These are phyloP conservation scores for Streptanthus diversifolius DNA, from an alignment of 345 rosid genomes.

Conservation along the genomic window DNA sequence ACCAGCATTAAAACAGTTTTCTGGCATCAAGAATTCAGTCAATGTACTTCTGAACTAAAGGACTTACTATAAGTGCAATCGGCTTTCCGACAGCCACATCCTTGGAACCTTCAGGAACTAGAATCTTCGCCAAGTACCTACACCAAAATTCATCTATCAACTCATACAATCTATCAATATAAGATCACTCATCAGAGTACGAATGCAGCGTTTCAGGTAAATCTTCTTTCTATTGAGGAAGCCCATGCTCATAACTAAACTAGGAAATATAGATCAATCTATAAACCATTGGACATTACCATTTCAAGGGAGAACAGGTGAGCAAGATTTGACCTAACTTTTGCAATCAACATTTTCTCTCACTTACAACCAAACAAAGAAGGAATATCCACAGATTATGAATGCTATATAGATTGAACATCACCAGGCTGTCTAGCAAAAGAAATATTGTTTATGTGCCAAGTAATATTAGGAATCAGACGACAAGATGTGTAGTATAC, in stretches of 20 bases:
- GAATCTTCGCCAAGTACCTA: constrained; percentile 43
- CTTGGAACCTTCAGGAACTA: constrained; percentile 41
- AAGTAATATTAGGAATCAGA: background rate
- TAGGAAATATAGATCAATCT: constrained; percentile 4
- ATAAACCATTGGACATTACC: background rate
- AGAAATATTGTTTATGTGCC: background rate
- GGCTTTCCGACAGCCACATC: constrained; percentile 46
- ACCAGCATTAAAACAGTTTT: background rate
- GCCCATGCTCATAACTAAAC: constrained; percentile 12
- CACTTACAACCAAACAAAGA: background rate
- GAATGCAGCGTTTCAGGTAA: constrained; percentile 6
- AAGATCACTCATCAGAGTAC: background rate
- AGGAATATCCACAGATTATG: background rate
- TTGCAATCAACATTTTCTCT: constrained; percentile 12
- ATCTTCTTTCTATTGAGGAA: background rate
- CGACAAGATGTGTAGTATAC: constrained; percentile 38
- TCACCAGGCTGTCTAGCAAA: constrained; percentile 2
- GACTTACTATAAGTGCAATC: constrained; percentile 39
- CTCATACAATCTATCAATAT: constrained; percentile 7
- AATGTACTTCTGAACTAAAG: constrained; percentile 8
- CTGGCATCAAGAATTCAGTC: constrained; percentile 11
- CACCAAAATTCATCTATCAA: constrained; percentile 15
- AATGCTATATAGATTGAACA: constrained; percentile 10
- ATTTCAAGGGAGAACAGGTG: background rate
- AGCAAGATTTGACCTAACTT: constrained; percentile 1